Conservation (phyloP, 352 stramenopile genomes). For the Phytopythium kandeliae region DNA sequence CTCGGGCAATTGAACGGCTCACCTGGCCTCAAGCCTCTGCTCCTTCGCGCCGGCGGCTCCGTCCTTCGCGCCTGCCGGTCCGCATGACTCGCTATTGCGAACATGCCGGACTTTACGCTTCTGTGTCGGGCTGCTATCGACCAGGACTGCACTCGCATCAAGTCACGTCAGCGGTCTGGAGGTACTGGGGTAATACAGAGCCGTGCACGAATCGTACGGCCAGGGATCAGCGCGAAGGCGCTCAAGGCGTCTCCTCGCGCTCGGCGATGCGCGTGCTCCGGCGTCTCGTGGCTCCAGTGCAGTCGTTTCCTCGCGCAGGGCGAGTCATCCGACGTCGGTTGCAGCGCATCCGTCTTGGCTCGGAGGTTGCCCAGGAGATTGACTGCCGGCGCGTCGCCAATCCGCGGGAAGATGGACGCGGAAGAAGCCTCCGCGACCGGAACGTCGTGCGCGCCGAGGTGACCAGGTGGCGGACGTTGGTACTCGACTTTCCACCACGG, state of each 20-base stretch:
- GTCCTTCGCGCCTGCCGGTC: constrained; percentile 12
- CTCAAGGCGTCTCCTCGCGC: constrained; percentile 13
- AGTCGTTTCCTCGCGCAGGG: constrained; percentile 2
- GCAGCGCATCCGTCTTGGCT: background rate
- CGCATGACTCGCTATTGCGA: constrained; percentile 27
- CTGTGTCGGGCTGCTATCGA: constrained; percentile 56
- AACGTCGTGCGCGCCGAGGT: constrained; percentile 44
- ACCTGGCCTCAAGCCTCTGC: constrained; percentile 55
- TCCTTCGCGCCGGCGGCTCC: constrained; percentile 36
- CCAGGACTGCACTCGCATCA: constrained; percentile 14
- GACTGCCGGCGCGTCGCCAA: background rate
- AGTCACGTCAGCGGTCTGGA: background rate
- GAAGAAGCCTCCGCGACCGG: constrained; percentile 11
- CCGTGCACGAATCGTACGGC: constrained; percentile 13
- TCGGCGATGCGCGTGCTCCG: constrained; percentile 31
- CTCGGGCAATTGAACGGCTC: background rate
- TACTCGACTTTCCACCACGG: constrained; percentile 64
- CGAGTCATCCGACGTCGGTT: background rate
- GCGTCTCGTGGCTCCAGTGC: constrained; percentile 27
- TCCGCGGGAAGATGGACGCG: background rate
- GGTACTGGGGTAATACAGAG: background rate
- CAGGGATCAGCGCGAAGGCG: constrained; percentile 12
- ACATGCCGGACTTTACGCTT: constrained; percentile 65
- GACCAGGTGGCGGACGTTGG: constrained; percentile 38
- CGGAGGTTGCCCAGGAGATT: background rate